Conservation (phyloP, 108 stramenopile genomes). For the Aureococcus anophagefferens region DNA sequence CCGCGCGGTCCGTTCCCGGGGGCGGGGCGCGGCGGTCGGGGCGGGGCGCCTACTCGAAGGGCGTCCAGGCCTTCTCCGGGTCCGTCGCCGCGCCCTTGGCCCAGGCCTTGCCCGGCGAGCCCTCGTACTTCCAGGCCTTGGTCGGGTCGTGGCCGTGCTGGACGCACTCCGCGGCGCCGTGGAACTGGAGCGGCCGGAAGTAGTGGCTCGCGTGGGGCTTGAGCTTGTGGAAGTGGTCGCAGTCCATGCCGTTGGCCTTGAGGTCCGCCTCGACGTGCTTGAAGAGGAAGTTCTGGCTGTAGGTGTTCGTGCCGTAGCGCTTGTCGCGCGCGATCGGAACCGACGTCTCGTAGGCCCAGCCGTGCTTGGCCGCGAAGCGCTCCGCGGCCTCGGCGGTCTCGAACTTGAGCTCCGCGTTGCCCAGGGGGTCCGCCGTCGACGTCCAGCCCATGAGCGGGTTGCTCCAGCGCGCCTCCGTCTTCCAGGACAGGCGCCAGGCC, state of each 20-base stretch:
- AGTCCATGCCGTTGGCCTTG: conserved; percentile 46
- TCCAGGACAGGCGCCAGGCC: conserved; percentile 65
- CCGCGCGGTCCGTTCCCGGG: too few relatives aligned
- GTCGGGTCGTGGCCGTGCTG: too few relatives aligned
- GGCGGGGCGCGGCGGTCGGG: too few relatives aligned
- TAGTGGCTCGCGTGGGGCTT: conserved; percentile 57
- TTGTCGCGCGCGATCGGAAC: conserved; percentile 34
- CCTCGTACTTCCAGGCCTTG: too few relatives aligned
- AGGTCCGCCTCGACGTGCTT: conserved; percentile 52
- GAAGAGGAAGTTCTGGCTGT: conserved; percentile 77
- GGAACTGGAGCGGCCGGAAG: conserved; percentile 71
- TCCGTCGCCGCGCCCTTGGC: too few relatives aligned
- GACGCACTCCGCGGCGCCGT: conserved; percentile 52
- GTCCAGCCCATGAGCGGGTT: conserved; percentile 97
- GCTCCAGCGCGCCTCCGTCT: conserved; percentile 57
- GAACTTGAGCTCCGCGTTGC: conserved; percentile 59
- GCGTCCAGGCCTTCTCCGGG: too few relatives aligned
- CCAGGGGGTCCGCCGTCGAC: conserved; percentile 75
- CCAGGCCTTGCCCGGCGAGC: too few relatives aligned
- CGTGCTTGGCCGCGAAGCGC: conserved; percentile 77
- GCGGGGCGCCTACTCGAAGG: too few relatives aligned
- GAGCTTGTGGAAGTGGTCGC: conserved; percentile 9
- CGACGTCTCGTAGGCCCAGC: conserved; percentile 76
- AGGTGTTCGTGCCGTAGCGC: conserved; percentile 12
- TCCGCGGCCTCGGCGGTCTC: conserved; percentile 74